Evolutionary conservation across 768 basidiomycete species (phyloP).

Genomic region (Rhizopogon sp.): DNA sequence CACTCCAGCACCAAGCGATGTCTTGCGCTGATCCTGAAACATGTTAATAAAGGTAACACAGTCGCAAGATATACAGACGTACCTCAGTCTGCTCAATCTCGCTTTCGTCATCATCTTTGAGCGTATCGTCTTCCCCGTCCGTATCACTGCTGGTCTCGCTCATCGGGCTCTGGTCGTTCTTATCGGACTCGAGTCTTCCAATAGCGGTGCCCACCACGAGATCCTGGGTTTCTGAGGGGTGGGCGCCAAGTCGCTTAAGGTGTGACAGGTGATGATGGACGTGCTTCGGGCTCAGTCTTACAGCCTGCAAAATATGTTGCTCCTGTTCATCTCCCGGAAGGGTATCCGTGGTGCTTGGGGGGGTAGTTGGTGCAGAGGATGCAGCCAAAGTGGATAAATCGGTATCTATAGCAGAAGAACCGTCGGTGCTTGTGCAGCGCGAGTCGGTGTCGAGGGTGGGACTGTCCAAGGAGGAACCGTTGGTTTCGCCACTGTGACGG

Average conservation of each 20-base stretch:
- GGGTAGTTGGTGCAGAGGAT: neutral
- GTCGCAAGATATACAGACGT: neutral
- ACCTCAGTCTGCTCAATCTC: conserved; percentile 12
- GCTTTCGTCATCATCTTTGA: conserved; percentile 5
- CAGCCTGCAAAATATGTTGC: conserved; percentile 17
- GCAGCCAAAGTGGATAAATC: neutral
- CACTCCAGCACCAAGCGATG: conserved; percentile 29
- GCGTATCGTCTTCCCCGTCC: conserved; percentile 9
- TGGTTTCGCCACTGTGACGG: conserved; percentile 17
- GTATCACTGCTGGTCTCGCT: conserved; percentile 4
- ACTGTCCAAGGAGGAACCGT: conserved; percentile 15
- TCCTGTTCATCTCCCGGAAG: neutral
- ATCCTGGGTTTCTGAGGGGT: neutral
- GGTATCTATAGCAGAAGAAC: neutral
- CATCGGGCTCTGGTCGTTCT: neutral
- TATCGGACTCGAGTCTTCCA: neutral
- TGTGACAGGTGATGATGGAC: neutral
- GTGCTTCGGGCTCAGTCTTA: conserved; percentile 18
- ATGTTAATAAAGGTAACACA: neutral
- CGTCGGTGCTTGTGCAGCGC: neutral
- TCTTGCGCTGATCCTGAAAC: conserved; percentile 26
- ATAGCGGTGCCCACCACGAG: neutral
- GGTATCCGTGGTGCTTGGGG: neutral
- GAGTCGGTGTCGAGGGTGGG: conserved; percentile 14
- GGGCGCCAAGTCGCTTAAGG: neutral